phyloP scores from a whole-genome alignment of 176 grass and related monocot genomes.

The maize (Zea mays) region DNA sequence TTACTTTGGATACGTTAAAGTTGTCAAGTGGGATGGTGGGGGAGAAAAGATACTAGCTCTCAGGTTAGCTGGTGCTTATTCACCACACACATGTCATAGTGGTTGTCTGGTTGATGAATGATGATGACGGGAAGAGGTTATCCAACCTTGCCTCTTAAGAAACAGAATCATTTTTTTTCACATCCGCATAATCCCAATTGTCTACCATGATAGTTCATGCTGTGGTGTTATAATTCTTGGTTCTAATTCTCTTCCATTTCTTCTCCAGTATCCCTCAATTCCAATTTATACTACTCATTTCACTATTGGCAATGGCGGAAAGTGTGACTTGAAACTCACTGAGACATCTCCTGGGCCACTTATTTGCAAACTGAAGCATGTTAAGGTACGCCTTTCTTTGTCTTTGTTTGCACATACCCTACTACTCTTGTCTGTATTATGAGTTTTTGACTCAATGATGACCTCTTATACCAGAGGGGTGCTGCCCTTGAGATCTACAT shows the following conservation, averaged over 20 bases:
- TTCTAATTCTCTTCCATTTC: conserved; percentile 7
- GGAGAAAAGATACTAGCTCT: conserved; percentile 2
- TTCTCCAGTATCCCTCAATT: conserved; percentile 73
- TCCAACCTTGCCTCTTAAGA: conserved; percentile 1
- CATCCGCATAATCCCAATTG: neutral
- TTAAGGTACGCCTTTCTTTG: conserved; percentile 61
- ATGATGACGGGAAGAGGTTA: neutral
- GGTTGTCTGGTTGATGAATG: neutral
- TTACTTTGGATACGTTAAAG: neutral
- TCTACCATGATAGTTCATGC: conserved; percentile 12
- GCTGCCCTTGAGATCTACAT: conserved; percentile 65
- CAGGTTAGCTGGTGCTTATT: conserved; percentile 6
- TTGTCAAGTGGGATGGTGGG: conserved; percentile 14
- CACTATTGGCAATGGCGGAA: conserved; percentile 79
- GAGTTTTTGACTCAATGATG: conserved; percentile 21
- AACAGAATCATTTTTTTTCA: neutral
- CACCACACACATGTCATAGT: conserved; percentile 1
- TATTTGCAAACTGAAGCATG: conserved; percentile 77
- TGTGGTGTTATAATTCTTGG: neutral
- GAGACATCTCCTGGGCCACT: conserved; percentile 58
- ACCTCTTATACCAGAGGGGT: conserved; percentile 38
- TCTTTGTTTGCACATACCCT: conserved; percentile 1
- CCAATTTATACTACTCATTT: conserved; percentile 65
- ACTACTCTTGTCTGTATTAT: conserved; percentile 27
- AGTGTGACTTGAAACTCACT: conserved; percentile 70